A percentile compares a stretch with the other conserved stretches of the same genome.
These are phyloP conservation scores for Coemansia sp. DNA, from an alignment of 192 early-diverging fungal genomes.

Conservation along the genomic window DNA sequence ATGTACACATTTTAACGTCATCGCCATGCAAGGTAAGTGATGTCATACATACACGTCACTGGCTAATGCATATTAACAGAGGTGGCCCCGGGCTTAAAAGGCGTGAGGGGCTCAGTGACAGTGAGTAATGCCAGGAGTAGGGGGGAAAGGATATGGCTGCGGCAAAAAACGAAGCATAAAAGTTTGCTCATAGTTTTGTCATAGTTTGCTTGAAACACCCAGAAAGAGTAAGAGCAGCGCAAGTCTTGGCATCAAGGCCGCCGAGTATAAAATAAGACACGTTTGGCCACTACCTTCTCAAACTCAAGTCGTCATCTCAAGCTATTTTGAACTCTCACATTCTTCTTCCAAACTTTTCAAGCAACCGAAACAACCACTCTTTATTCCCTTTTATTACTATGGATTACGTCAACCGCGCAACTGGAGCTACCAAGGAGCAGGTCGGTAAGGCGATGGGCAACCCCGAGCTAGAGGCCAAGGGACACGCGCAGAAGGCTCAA, in stretches of 20 bases:
- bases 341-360: background rate
- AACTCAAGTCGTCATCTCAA: background rate
- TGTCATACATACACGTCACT: background rate
- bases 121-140: background rate
- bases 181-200: background rate
- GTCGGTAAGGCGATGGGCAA: slow-evolving; percentile 15
- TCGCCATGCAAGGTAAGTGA: background rate
- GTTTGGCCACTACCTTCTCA: background rate
- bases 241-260: background rate
- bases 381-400: slow-evolving; percentile 1
- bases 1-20: background rate
- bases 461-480: background rate
- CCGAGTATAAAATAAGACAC: background rate
- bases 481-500: slow-evolving; percentile 1
- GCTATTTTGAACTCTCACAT: background rate
- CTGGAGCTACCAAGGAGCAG: slow-evolving; percentile 23
- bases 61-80: background rate
- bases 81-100: background rate
- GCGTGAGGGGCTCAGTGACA: background rate
- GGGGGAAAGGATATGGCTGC: background rate
- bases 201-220: background rate
- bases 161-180: background rate
- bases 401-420: slow-evolving; percentile 23
- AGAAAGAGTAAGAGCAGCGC: background rate
- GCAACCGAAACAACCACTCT: background rate